phyloP scores from a whole-genome alignment of 352 stramenopile genomes.

The Pythium periplocum region DNA sequence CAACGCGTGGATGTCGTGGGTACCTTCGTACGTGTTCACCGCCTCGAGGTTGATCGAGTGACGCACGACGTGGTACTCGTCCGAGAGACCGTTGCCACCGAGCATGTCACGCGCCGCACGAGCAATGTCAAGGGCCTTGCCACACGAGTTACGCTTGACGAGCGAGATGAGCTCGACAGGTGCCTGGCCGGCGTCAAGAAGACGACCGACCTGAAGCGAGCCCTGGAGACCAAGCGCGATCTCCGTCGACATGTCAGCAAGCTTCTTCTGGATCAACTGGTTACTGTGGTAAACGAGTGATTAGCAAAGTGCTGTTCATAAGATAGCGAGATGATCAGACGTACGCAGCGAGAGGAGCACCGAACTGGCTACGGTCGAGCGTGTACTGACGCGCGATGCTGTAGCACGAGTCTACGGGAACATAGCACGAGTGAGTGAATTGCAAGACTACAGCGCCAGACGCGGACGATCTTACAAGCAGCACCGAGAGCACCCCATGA shows the following conservation, averaged over 20 bases:
- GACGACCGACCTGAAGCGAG: constrained; percentile 87
- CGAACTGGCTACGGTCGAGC: constrained; percentile 95
- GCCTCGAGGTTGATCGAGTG: constrained; percentile 98
- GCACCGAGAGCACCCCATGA: constrained; percentile 95
- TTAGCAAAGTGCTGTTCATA: constrained; percentile 6
- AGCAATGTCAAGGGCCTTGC: constrained; percentile 94
- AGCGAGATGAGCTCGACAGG: constrained; percentile 92
- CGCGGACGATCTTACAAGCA: constrained; percentile 51
- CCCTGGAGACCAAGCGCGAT: constrained; percentile 92
- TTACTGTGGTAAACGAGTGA: constrained; percentile 52
- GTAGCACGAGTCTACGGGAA: constrained; percentile 86
- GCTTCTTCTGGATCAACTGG: constrained; percentile 98
- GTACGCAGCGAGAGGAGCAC: constrained; percentile 91
- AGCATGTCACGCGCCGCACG: constrained; percentile 94
- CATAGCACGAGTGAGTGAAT: background rate
- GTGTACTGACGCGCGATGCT: constrained; percentile 93
- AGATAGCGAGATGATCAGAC: constrained; percentile 15
- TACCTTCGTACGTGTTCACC: constrained; percentile 99
- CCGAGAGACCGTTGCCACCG: constrained; percentile 96
- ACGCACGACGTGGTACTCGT: constrained; percentile 99
- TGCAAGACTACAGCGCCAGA: background rate
- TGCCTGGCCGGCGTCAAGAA: constrained; percentile 83
- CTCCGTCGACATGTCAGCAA: constrained; percentile 96
- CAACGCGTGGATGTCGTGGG: constrained; percentile 98
- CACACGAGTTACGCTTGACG: constrained; percentile 95